Conservation (phyloP, 2,329 filamentous ascomycete species). For the Zymoseptoria passerinii region DNA sequence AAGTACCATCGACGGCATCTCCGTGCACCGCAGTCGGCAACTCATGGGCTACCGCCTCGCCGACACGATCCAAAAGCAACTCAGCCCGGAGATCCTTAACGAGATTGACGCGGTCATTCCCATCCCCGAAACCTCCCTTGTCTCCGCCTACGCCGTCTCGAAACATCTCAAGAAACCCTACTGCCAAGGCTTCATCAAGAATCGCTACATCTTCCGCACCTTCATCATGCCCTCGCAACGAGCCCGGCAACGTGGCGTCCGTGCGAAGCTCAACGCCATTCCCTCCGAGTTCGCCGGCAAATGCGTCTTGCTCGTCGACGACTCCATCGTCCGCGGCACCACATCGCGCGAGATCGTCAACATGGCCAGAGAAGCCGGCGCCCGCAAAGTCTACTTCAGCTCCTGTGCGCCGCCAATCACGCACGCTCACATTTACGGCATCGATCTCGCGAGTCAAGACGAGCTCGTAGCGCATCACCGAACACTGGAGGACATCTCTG, state of each 20-base stretch:
- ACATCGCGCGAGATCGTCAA: slow-evolving; percentile 70
- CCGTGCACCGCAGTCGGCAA: slow-evolving; percentile 72
- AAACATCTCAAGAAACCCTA: slow-evolving; percentile 67
- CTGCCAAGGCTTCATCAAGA: slow-evolving; percentile 78
- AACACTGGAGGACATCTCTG: slow-evolving; percentile 51
- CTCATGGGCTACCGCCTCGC: slow-evolving; percentile 81
- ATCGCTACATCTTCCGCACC: slow-evolving; percentile 79
- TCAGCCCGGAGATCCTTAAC: slow-evolving; percentile 61
- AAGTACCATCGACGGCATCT: slow-evolving; percentile 77
- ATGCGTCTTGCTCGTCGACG: slow-evolving; percentile 77
- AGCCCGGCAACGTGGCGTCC: slow-evolving; percentile 73
- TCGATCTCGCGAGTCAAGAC: slow-evolving; percentile 62
- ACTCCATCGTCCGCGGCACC: slow-evolving; percentile 81
- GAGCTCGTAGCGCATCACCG: slow-evolving; percentile 66
- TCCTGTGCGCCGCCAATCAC: slow-evolving; percentile 74
- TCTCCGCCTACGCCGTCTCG: slow-evolving; percentile 69
- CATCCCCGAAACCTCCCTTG: slow-evolving; percentile 75
- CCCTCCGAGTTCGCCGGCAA: slow-evolving; percentile 73
- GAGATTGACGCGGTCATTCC: slow-evolving; percentile 81
- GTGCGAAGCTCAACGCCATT: slow-evolving; percentile 83
- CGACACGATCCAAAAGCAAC: slow-evolving; percentile 56
- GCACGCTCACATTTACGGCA: slow-evolving; percentile 80
- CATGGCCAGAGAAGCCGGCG: slow-evolving; percentile 79
- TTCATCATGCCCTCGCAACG: slow-evolving; percentile 82
- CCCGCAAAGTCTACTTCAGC: slow-evolving; percentile 73